Evolutionary conservation across 495 filamentous ascomycete species (phyloP), one percentile per base, ranked within the genome.

Genomic region (Aspergillus baeticus): DNA sequence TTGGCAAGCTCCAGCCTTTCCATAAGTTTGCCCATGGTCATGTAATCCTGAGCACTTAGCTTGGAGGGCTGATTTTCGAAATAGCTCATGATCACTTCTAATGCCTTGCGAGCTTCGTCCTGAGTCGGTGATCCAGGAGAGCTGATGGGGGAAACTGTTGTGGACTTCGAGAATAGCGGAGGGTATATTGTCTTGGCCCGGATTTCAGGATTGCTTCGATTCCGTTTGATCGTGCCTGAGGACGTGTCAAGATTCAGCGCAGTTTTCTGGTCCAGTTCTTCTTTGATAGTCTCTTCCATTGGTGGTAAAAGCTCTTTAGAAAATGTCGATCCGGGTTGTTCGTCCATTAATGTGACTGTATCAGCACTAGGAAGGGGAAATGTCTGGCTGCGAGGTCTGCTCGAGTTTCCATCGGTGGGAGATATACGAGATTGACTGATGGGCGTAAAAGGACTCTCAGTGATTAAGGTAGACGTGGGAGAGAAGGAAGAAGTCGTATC

Each of bases 321-420:
- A 23, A 60, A 60, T 33, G 87, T 62, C 8, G 85, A 79, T 36
- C 91, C 88, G 11, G 81, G 77, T 2, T 77, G 70, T 45, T 85
- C 77, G 18, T 84, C 71, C 51, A 84, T 80, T 62, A 91, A 82
- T 63, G 89, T 87, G 44, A 83, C 84, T 5, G 89, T 80, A 61
- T 94, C 88, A 31, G 85, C 73, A 35, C 75, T 69, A 49, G 88
- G 71, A 23, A 85, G 81, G 22, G 94, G 92, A 51, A 96, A 94
- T 0, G 94, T 98, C 70, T 96, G 92, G 70, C 92, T 95, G 67
- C 94, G 84, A 22, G 90, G 92, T 33, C 92, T 83, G 62, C 85
- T 86, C 52, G 79, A 78, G 57, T 77, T 77, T 46, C 66, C 75
- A 46, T 75, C 76, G 14, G 78, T 73, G 5, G 79, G 76, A 31